These are phyloP conservation scores for Podospora appendiculata DNA, from an alignment of 495 filamentous ascomycete species.

Conservation along the genomic window DNA sequence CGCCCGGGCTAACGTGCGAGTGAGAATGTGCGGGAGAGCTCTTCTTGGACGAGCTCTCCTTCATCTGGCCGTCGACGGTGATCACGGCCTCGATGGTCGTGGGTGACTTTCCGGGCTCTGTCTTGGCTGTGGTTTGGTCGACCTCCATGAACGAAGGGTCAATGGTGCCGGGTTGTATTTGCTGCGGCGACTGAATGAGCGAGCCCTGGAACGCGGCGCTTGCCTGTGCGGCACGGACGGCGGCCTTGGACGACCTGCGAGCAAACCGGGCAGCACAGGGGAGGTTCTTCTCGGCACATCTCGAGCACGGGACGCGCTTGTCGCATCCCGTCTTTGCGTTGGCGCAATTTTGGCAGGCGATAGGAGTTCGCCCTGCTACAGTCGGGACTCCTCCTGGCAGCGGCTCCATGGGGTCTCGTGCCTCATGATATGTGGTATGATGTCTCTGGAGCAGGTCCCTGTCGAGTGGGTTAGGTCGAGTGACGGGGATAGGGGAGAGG, in stretches of 20 bases:
- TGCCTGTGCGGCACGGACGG: slow-evolving; percentile 30
- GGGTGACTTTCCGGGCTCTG: slow-evolving; percentile 14
- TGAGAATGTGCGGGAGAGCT: slow-evolving; percentile 23
- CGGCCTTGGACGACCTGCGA: slow-evolving; percentile 45
- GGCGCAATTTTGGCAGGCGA: slow-evolving; percentile 53
- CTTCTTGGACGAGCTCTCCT: slow-evolving; percentile 17
- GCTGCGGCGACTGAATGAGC: slow-evolving; percentile 12
- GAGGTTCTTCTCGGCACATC: slow-evolving; percentile 51
- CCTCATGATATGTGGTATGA: slow-evolving; percentile 43
- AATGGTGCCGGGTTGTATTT: slow-evolving; percentile 16
- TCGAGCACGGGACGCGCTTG: slow-evolving; percentile 53
- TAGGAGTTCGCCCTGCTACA: slow-evolving; percentile 34
- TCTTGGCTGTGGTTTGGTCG: slow-evolving; percentile 17
- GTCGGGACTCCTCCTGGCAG: slow-evolving; percentile 28
- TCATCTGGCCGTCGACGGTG: slow-evolving; percentile 18
- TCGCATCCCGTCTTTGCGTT: slow-evolving; percentile 62
- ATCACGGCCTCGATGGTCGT: slow-evolving; percentile 17
- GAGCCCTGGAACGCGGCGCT: slow-evolving; percentile 13
- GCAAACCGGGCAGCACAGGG: slow-evolving; percentile 48
- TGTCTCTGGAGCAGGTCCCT: slow-evolving; percentile 57
- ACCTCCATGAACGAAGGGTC: slow-evolving; percentile 32
- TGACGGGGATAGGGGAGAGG: not conserved
- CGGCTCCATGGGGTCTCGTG: slow-evolving; percentile 32
- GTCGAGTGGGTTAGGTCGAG: slow-evolving; percentile 13
- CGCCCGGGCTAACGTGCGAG: slow-evolving; percentile 20